Percentiles rank a stretch among this genome's conserved stretches.
These are phyloP conservation scores for Trichophyton schoenleinii DNA, from an alignment of 2,329 filamentous ascomycete species.

Conservation along the genomic window DNA sequence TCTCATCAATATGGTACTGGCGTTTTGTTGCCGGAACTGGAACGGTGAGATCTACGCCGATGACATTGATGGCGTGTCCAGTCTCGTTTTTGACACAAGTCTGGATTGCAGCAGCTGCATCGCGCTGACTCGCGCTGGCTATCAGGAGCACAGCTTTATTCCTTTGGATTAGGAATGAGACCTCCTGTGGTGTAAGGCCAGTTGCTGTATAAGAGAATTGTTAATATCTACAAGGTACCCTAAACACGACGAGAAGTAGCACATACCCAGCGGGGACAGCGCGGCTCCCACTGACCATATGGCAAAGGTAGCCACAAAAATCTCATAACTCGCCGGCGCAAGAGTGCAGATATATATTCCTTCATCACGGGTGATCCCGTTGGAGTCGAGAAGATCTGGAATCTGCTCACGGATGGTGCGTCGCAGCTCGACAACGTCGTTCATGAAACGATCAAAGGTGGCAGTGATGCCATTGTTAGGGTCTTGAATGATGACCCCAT, in stretches of 20 bases:
- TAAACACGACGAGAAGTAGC: not conserved
- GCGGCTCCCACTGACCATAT: constrained; percentile 37
- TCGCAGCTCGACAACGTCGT: not conserved
- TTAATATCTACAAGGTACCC: not conserved
- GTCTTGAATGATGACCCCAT: not conserved
- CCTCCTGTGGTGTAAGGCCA: not conserved
- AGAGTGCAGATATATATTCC: constrained; percentile 29
- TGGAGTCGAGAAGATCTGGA: not conserved
- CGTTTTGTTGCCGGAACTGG: not conserved
- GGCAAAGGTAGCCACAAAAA: constrained; percentile 36
- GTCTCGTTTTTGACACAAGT: not conserved
- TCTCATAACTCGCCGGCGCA: constrained; percentile 38
- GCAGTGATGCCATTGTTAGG: not conserved
- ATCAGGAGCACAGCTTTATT: not conserved
- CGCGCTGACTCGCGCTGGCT: not conserved
- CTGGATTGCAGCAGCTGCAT: not conserved
- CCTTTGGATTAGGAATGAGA: not conserved
- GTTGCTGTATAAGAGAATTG: not conserved
- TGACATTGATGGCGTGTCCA: not conserved
- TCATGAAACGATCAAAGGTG: not conserved
- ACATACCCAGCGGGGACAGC: constrained; percentile 31
- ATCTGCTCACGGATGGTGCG: not conserved
- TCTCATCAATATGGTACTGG: not conserved
- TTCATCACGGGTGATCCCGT: not conserved
- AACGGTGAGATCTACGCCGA: not conserved